Evolutionary conservation across 1,284 basidiomycete genomes (phyloP), one percentile per base, ranked within the genome.

Genomic region (Malassezia obtusa): DNA sequence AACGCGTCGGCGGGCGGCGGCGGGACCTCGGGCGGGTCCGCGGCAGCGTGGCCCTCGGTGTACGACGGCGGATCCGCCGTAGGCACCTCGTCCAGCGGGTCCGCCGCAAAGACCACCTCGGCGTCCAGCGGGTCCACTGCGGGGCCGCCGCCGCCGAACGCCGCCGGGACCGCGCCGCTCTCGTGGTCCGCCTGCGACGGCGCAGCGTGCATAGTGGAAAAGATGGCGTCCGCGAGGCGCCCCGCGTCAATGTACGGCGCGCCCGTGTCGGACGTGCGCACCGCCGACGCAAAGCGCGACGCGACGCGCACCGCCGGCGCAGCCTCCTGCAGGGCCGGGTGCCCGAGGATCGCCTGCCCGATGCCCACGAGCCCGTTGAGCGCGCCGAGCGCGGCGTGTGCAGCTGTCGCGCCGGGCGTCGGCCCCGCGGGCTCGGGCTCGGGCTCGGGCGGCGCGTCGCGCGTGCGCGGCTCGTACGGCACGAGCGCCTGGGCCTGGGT

Each of bases 221-320:
- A 25, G 25, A 45, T 45, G 3, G 43, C 43, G 4, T 45, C 43
- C 5, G n/a, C 28, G 14, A 45, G 30, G 3, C 22, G 21, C 4
- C 15, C 15, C 28, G n/a, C n/a, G n/a, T 45, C 28, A 4, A 45
- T 8, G 22, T 17, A 45, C 9, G 43, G 43, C 19, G 17, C 12
- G n/a, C 43, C 41, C 2, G 38, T 17, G 0, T 37, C 24, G n/a
- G 28, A 17, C 15, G 51, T 31, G 7, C 26, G 37, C 44, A 53
- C 21, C 9, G 45, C 37, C 4, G 36, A 40, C 37, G 39, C 28
- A 28, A 53, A 53, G 6, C 19, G 33, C 9, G 14, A 48, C 25
- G 31, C 41, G 31, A n/a, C 43, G 45, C 30, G 41, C 19, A n/a
- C 24, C 10, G 36, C 51, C n/a, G 43, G 45, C 45, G 26, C 32